phyloP scores from a whole-genome alignment of 1,284 basidiomycete genomes.

The Schizophyllum amplum region DNA sequence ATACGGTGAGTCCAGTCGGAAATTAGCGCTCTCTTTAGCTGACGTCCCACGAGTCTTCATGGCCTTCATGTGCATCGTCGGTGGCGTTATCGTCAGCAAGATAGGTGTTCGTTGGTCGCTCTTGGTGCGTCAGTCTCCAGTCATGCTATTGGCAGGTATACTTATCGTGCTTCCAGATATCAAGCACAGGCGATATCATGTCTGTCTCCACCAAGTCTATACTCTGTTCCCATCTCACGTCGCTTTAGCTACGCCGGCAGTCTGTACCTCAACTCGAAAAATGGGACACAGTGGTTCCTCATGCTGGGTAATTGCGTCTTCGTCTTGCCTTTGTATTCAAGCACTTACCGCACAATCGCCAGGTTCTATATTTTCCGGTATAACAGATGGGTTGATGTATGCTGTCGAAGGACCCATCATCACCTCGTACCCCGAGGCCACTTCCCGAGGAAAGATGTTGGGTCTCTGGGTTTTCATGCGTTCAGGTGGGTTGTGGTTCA shows the following conservation, averaged over 20 bases:
- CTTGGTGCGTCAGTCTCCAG: constrained; percentile 19
- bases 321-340: not conserved
- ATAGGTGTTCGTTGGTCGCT: constrained; percentile 22
- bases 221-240: not conserved
- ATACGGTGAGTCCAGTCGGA: constrained; percentile 14
- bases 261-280: constrained; percentile 26
- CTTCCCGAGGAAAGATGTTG: constrained; percentile 24
- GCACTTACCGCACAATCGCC: not conserved
- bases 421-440: constrained; percentile 25
- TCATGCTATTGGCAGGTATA: too few species aligned
- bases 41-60: constrained; percentile 18
- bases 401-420: constrained; percentile 26
- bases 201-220: constrained; percentile 5
- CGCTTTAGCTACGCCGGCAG: constrained; percentile 22
- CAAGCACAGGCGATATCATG: constrained; percentile 26
- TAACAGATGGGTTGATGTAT: constrained; percentile 26
- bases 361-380: constrained; percentile 23
- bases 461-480: constrained; percentile 28
- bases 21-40: not conserved
- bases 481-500: too few species aligned
- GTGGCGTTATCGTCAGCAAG: constrained; percentile 25
- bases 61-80: constrained; percentile 23
- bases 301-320: constrained; percentile 18
- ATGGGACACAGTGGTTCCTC: constrained; percentile 27
- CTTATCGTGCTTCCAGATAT: constrained; percentile 17